phyloP scores from a whole-genome alignment of 2,329 filamentous ascomycete genomes.

The Capronia coronata region DNA sequence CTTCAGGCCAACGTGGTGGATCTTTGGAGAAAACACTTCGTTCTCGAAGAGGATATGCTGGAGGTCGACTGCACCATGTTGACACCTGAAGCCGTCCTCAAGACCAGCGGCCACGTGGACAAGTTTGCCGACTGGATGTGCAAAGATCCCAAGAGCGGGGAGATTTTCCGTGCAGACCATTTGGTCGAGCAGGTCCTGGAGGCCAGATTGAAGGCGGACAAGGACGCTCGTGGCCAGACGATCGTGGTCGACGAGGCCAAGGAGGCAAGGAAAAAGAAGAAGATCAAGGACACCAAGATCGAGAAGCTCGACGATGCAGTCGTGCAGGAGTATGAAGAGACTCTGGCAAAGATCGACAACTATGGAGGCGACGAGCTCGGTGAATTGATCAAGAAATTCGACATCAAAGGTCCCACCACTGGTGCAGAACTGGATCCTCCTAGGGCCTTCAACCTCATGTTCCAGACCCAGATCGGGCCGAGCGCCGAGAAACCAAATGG shows the following conservation, averaged over 20 bases:
- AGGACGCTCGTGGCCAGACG: conserved; percentile 80
- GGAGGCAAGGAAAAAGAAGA: conserved; percentile 87
- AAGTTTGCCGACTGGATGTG: conserved; percentile 99
- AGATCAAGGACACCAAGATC: conserved; percentile 65
- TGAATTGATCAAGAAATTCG: conserved; percentile 79
- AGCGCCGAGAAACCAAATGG: conserved; percentile 72
- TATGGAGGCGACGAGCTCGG: conserved; percentile 82
- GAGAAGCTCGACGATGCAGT: conserved; percentile 82
- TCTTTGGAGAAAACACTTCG: conserved; percentile 86
- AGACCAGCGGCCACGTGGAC: conserved; percentile 94
- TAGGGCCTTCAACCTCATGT: conserved; percentile 97
- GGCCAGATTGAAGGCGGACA: conserved; percentile 77
- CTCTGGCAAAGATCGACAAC: conserved; percentile 92
- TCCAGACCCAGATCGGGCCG: conserved; percentile 89
- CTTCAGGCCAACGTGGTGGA: conserved; percentile 85
- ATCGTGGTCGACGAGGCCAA: conserved; percentile 61
- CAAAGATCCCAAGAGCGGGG: conserved; percentile 95
- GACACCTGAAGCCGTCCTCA: conserved; percentile 87
- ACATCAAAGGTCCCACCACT: conserved; percentile 81
- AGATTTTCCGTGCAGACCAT: conserved; percentile 93
- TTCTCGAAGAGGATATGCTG: conserved; percentile 89
- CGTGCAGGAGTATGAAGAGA: conserved; percentile 83
- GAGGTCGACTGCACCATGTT: conserved; percentile 91
- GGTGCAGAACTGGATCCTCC: conserved; percentile 70
- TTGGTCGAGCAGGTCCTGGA: conserved; percentile 93